Evolutionary conservation across 495 filamentous ascomycete species (phyloP), one percentile per base, ranked within the genome.

Genomic region (Extremus antarcticus): DNA sequence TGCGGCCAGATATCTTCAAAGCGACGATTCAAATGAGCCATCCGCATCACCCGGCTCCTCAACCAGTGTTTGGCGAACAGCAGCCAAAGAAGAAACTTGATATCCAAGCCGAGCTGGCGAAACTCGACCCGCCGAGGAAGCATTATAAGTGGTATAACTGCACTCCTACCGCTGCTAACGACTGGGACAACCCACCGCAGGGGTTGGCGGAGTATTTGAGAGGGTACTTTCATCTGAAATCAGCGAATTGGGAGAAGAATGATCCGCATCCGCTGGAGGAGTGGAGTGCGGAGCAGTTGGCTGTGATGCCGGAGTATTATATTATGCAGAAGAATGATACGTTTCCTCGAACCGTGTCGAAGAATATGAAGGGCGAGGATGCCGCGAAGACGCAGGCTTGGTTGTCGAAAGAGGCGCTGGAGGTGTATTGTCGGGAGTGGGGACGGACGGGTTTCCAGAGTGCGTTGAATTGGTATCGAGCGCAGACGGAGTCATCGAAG

Each of bases 131-230:
- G 25, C 76, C 78, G 2, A 65, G 79, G 38, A 86, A 86, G 57
- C 80, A 86, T 57, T 86, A 86, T 69, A 83, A 81, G 63, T 81
- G 75, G 77, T 85, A 86, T 65, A 85, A 86, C 62, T 82, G 79
- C 0, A 80, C 76, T 17, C 51, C 71, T 0, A 50, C 66, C 1
- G 82, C 82, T 0, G 77, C 74, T 25, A n/a, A 39, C 0, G 80
- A 86, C 20, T 86, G 84, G 82, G 70, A 71, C n/a, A 56, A 62
- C 16, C 74, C 77, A 3, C 55, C 64, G 0, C 71, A 77, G 54
- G 78, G 79, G 2, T 69, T 86, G 17, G 69, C 74, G 38, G 62
- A 61, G 9, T 86, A 86, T 54, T 65, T 86, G 25, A 73, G 83
- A 2, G 80, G 83, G 10, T 87, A 86, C 62, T 79, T 86, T 54